Evolutionary conservation across 2,329 filamentous ascomycete species (phyloP), one percentile per base, ranked within the genome.

Genomic region (Aspergillus versicolor): DNA sequence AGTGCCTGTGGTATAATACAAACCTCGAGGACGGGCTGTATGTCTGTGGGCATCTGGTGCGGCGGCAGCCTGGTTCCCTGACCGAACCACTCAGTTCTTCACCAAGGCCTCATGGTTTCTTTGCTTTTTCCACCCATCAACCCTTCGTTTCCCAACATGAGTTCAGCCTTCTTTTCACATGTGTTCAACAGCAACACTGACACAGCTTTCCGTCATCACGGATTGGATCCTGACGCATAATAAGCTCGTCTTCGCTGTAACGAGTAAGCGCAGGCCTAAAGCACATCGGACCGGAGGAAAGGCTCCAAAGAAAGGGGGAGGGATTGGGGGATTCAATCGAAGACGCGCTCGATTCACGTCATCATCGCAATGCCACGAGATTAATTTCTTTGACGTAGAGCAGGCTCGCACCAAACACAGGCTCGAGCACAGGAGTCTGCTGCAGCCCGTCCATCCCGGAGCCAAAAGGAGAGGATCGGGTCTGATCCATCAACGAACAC

Each of bases 371-470:
- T 15, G 27, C 43, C 42, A 40, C 21, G 9, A 46, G 45, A 53
- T 57, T 49, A 50, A 44, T 51, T 32, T 42, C 5, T 30, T 13
- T 30, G 30, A 24, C 15, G 43, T 41, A 42, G 48, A 50, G 55
- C 42, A 56, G 56, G 55, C 51, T 53, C 38, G 41, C 58, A 56
- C 54, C 57, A 57, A 60, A 57, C 59, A 56, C 54, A 50, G 47
- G 55, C 45, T 50, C 19, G 51, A 13, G 32, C 56, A 60, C 45
- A 51, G 44, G 22, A 58, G 54, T 53, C 46, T 53, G 54, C 59
- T 57, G 54, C 57, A 54, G 43, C 50, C 59, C 56, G 56, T 50
- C 45, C 40, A 30, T 57, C 48, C 53, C 24, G 40, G 38, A 34
- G 50, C 17, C 21, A 38, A 52, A 47, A 58, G 37, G 30, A 58